phyloP scores from a whole-genome alignment of 495 filamentous ascomycete species.

The Melanomma pulvis-pyrius region DNA sequence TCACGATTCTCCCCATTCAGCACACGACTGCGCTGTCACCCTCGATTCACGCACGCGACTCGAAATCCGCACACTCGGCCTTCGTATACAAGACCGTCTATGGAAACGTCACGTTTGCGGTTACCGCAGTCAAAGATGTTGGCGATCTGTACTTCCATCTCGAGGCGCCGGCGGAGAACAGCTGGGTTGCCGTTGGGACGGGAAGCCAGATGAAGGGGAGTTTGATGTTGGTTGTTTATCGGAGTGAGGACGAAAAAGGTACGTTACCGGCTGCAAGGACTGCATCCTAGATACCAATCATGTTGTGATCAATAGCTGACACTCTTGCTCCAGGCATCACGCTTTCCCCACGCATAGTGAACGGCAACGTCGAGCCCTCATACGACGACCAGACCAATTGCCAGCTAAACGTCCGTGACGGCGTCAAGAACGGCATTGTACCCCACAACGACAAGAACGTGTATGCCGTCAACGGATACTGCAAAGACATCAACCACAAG shows the following conservation, averaged over 20 bases:
- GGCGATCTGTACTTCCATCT: slow-evolving; percentile 55
- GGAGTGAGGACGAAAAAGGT: slow-evolving; percentile 47
- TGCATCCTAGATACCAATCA: not conserved
- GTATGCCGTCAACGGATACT: slow-evolving; percentile 53
- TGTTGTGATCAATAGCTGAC: not conserved
- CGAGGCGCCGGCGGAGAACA: slow-evolving; percentile 47
- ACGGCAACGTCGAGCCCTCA: slow-evolving; percentile 54
- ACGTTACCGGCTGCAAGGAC: not conserved
- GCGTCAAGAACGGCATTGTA: slow-evolving; percentile 44
- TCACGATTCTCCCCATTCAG: not conserved
- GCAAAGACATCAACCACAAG: slow-evolving; percentile 51
- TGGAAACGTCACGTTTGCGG: slow-evolving; percentile 51
- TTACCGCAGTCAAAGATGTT: slow-evolving; percentile 49
- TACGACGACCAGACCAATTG: slow-evolving; percentile 48
- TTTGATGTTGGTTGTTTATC: slow-evolving; percentile 58
- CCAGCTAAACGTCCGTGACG: slow-evolving; percentile 30
- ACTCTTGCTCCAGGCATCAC: slow-evolving; percentile 47
- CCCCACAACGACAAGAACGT: slow-evolving; percentile 48
- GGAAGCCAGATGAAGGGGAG: slow-evolving; percentile 56
- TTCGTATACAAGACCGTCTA: slow-evolving; percentile 27
- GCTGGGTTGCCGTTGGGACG: slow-evolving; percentile 57
- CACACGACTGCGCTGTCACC: not conserved
- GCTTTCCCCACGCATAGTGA: slow-evolving; percentile 52
- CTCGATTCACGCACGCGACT: not conserved
- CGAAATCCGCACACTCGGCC: not conserved